These are phyloP conservation scores for Cercophora scortea DNA, from an alignment of 495 filamentous ascomycete genomes.

Conservation along the genomic window DNA sequence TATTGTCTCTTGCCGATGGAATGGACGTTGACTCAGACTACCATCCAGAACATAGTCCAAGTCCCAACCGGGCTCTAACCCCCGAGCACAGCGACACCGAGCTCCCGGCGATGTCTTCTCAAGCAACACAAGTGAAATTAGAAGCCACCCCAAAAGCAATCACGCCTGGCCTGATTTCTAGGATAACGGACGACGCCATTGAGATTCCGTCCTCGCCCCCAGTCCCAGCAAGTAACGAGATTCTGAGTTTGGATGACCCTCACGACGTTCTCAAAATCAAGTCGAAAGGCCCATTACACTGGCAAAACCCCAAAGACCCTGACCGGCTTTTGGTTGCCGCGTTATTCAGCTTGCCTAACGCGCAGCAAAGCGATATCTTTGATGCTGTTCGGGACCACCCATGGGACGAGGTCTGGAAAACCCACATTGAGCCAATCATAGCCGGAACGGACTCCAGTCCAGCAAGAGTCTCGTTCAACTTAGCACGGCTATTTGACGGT, in stretches of 20 bases:
- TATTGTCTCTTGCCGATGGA: background rate
- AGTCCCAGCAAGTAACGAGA: background rate
- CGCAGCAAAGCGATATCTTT: background rate
- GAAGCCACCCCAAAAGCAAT: too few species aligned
- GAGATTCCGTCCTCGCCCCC: conserved; percentile 8
- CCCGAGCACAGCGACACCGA: background rate
- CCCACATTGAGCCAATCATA: conserved; percentile 7
- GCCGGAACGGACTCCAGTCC: background rate
- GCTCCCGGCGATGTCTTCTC: too few species aligned
- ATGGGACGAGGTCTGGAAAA: conserved; percentile 12
- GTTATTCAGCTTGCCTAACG: conserved; percentile 7
- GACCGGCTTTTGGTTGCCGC: conserved; percentile 19
- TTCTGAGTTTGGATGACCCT: conserved; percentile 6
- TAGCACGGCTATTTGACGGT: conserved; percentile 17
- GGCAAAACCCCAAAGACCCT: conserved; percentile 11
- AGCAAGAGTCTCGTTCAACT: background rate
- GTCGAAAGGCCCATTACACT: conserved; percentile 10
- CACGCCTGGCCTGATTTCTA: background rate
- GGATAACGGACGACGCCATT: conserved; percentile 1
- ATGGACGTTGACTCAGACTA: background rate
- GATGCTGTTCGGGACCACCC: background rate
- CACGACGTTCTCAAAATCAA: conserved; percentile 5
- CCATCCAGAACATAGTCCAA: background rate
- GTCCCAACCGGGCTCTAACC: background rate
- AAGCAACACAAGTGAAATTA: too few species aligned